Conservation (phyloP, 2,329 filamentous ascomycete species). For the Colletotrichum lentis region DNA sequence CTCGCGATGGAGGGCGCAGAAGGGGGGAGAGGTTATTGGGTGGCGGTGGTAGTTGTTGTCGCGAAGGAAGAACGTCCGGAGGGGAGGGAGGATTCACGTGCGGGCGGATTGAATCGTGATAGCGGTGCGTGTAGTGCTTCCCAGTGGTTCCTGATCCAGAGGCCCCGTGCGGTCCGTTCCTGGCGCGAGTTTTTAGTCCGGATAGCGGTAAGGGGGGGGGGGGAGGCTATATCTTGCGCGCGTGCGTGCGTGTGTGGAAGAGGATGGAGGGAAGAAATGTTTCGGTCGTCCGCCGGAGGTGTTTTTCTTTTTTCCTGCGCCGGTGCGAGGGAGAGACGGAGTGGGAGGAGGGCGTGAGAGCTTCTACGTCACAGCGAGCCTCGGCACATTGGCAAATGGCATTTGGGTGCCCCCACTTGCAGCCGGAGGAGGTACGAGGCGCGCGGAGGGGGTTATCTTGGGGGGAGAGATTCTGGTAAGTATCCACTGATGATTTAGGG, state of each 20-base stretch:
- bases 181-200: slow-evolving; percentile 12
- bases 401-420: slow-evolving; percentile 11
- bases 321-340: not conserved
- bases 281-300: slow-evolving; percentile 30
- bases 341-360: not conserved
- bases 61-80: slow-evolving; percentile 2
- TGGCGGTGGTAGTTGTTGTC: not conserved
- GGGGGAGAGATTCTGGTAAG: not conserved
- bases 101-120: not conserved
- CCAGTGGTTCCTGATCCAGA: not conserved
- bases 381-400: slow-evolving; percentile 20
- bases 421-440: slow-evolving; percentile 12
- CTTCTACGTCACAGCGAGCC: slow-evolving; percentile 36
- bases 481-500: slow-evolving; percentile 2
- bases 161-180: slow-evolving; percentile 35
- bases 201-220: not conserved
- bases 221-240: not conserved
- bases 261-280: not conserved
- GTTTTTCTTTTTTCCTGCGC: not conserved
- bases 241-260: too few species aligned
- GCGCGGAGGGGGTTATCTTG: not conserved
- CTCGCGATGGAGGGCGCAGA: not conserved
- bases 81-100: slow-evolving; percentile 26
- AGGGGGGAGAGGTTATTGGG: not conserved
- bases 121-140: not conserved